phyloP scores from a whole-genome alignment of 805 yeast species.

The Cyberlindnera misumaiensis region DNA sequence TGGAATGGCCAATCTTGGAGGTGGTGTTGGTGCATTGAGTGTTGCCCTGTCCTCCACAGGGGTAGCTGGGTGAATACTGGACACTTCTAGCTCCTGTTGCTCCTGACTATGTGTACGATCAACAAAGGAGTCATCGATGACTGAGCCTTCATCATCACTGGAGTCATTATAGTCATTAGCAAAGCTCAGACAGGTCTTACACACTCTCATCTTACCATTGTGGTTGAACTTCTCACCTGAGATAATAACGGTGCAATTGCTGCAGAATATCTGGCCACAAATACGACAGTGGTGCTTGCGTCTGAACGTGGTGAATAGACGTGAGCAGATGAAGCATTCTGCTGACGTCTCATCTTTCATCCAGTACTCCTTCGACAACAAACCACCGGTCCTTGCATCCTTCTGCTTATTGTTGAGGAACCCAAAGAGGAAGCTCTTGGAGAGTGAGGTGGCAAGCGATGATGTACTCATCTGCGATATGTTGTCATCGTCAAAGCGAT shows the following conservation, averaged over 20 bases:
- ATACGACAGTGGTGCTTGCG: constrained; percentile 92
- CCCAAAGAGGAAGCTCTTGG: constrained; percentile 35
- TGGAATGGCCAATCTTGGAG: constrained; percentile 75
- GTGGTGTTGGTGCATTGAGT: constrained; percentile 43
- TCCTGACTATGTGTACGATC: constrained; percentile 17
- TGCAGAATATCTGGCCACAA: constrained; percentile 93
- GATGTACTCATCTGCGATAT: constrained; percentile 32
- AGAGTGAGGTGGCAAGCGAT: constrained; percentile 35
- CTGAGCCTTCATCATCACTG: constrained; percentile 60
- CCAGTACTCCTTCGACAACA: constrained; percentile 72
- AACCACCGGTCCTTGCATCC: constrained; percentile 16
- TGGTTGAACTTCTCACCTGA: constrained; percentile 58
- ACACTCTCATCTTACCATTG: constrained; percentile 68
- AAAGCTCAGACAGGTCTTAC: constrained; percentile 60
- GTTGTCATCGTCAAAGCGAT: constrained; percentile 28
- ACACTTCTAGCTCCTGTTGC: constrained; percentile 17
- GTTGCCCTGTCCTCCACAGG: constrained; percentile 16
- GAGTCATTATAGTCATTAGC: constrained; percentile 66
- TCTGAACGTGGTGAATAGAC: constrained; percentile 75
- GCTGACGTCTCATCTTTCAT: constrained; percentile 90
- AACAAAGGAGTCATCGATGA: constrained; percentile 28
- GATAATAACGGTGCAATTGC: constrained; percentile 68
- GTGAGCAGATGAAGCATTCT: constrained; percentile 80
- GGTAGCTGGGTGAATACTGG: constrained; percentile 9
- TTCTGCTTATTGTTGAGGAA: constrained; percentile 30